phyloP scores from a whole-genome alignment of 1,139 yeast species.

The Candida sanyaensis region DNA sequence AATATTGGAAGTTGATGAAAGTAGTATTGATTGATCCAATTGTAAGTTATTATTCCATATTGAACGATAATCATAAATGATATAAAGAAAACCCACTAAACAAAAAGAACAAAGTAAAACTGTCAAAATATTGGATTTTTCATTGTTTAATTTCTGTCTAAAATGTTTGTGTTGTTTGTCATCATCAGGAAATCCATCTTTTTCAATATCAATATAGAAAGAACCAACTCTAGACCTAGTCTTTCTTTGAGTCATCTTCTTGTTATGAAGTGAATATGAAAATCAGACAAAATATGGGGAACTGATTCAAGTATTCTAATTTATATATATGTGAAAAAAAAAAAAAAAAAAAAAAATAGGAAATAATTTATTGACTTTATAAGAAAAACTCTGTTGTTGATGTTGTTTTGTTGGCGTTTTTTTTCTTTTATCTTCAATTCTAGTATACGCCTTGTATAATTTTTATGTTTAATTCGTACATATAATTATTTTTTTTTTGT shows the following conservation, averaged over 20 bases:
- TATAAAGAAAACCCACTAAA: background rate
- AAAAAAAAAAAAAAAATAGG: no score
- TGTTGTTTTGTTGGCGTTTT: no score
- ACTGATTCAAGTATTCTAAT: no score
- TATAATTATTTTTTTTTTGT: no score
- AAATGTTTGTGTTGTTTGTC: constrained; percentile 1
- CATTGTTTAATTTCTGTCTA: constrained; percentile 1
- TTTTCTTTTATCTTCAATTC: no score
- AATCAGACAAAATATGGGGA: background rate
- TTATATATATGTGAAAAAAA: no score
- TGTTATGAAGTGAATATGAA: background rate
- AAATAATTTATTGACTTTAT: no score
- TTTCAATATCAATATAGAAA: constrained; percentile 20
- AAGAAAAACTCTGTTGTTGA: no score
- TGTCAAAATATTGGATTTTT: background rate
- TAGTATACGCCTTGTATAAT: no score
- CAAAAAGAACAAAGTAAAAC: background rate
- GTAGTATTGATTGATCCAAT: constrained; percentile 8
- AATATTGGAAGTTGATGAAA: constrained; percentile 1
- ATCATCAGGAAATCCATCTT: constrained; percentile 7
- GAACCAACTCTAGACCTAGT: constrained; percentile 12
- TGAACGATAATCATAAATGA: background rate
- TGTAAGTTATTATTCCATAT: constrained; percentile 3
- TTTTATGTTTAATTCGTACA: no score
- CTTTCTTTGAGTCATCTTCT: constrained; percentile 10